These are phyloP conservation scores for Coelastrella sp. DNA, from an alignment of 139 green algal species.

Conservation along the genomic window DNA sequence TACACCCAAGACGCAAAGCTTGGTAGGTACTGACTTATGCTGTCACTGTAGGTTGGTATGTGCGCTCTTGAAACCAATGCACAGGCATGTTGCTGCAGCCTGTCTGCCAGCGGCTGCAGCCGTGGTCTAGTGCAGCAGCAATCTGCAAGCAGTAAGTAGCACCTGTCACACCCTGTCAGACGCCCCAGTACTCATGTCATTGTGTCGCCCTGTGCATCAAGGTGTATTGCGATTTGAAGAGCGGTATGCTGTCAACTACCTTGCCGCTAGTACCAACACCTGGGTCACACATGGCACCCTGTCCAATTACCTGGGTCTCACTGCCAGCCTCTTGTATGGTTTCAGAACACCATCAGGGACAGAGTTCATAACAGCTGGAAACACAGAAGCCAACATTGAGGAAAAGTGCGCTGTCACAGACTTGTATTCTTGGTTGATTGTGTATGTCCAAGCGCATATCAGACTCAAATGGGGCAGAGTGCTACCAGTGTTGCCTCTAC, in stretches of 20 bases:
- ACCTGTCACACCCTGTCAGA: no score
- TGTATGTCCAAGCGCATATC: no score
- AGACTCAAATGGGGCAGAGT: no score
- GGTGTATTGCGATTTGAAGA: slow-evolving; percentile 37
- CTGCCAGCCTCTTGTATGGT: slow-evolving; percentile 47
- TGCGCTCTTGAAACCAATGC: no score
- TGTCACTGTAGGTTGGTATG: no score
- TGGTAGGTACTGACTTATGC: neutral
- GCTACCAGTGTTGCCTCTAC: no score
- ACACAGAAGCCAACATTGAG: slow-evolving; percentile 2
- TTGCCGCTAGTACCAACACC: neutral
- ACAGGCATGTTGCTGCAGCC: no score
- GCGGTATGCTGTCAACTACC: slow-evolving; percentile 42
- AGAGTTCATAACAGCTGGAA: slow-evolving; percentile 35
- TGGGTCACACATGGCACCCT: slow-evolving; percentile 51
- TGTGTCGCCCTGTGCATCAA: slow-evolving; percentile 5
- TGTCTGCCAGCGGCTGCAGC: neutral
- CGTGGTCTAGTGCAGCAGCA: no score
- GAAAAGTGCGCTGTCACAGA: neutral
- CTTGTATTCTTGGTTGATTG: no score
- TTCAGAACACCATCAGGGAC: slow-evolving; percentile 42
- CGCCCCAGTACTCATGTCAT: no score
- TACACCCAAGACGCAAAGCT: neutral
- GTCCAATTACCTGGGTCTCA: slow-evolving; percentile 10
- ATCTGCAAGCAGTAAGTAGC: no score